Evolutionary conservation across 2,329 filamentous ascomycete genomes (phyloP).

Genomic region (Stachybotrys elegans): DNA sequence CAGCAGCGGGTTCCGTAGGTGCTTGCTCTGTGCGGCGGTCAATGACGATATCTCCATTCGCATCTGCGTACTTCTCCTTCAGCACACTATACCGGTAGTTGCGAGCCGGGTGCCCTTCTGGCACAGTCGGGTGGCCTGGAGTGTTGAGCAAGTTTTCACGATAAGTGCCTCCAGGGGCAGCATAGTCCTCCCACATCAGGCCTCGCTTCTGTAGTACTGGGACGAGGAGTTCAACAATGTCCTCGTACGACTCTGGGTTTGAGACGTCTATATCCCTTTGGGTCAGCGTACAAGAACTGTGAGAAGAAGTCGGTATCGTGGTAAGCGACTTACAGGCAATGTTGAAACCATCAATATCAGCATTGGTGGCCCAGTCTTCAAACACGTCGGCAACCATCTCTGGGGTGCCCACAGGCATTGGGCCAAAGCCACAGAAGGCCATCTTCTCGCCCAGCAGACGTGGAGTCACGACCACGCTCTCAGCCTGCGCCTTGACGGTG

Average conservation of each 20-base stretch:
- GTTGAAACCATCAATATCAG: slow-evolving; percentile 10
- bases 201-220: slow-evolving; percentile 7
- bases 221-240: slow-evolving; percentile 6
- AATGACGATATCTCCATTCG: neutral
- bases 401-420: neutral
- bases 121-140: neutral
- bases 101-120: neutral
- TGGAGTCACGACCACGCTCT: slow-evolving; percentile 12
- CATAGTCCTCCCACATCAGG: slow-evolving; percentile 8
- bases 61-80: neutral
- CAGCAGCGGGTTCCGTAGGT: neutral
- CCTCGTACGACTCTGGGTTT: slow-evolving; percentile 6
- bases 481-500: neutral
- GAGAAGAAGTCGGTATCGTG: neutral
- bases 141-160: slow-evolving; percentile 6
- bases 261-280: neutral
- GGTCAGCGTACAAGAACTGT: slow-evolving; percentile 1
- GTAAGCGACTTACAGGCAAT: neutral
- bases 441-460: slow-evolving; percentile 9
- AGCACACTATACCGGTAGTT: neutral
- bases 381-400: slow-evolving; percentile 5
- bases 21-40: neutral
- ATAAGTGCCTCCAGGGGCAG: slow-evolving; percentile 4
- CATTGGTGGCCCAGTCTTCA: slow-evolving; percentile 6
- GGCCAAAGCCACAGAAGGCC: slow-evolving; percentile 31